Conservation (phyloP, 163 green algal genomes). For the Scenedesmus sp. region DNA sequence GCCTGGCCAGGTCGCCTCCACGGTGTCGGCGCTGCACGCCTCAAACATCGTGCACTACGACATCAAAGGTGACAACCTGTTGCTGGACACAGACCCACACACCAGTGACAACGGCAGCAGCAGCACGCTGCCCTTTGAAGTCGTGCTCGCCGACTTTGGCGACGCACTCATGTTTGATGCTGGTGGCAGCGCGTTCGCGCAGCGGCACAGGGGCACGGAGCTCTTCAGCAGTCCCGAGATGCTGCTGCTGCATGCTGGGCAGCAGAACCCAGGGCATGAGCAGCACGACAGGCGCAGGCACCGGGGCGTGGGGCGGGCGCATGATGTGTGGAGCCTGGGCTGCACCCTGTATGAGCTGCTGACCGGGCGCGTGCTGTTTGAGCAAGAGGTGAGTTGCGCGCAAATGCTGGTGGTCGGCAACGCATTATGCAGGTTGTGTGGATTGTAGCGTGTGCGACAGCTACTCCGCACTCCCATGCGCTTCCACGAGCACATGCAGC, state of each 20-base stretch:
- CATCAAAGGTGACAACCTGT: constrained; percentile 65
- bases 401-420: not conserved
- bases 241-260: constrained; percentile 67
- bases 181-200: constrained; percentile 42
- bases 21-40: constrained; percentile 48
- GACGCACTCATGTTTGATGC: constrained; percentile 68
- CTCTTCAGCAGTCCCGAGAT: constrained; percentile 82
- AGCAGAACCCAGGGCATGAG: not conserved
- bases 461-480: too few species aligned
- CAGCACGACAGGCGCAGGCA: constrained; percentile 45
- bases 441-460: too few species aligned
- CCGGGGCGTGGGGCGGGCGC: constrained; percentile 62
- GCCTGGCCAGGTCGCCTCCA: constrained; percentile 35
- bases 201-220: constrained; percentile 68
- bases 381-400: constrained; percentile 28
- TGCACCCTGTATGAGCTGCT: constrained; percentile 90
- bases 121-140: constrained; percentile 45
- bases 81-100: constrained; percentile 38
- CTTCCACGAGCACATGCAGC: not conserved
- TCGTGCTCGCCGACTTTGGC: constrained; percentile 77
- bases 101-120: constrained; percentile 13
- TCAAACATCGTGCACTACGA: constrained; percentile 63
- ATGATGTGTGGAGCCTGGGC: constrained; percentile 89
- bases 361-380: constrained; percentile 60
- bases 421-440: not conserved